Conservation (phyloP, 768 basidiomycete species). For the Tricholoma sp. region DNA sequence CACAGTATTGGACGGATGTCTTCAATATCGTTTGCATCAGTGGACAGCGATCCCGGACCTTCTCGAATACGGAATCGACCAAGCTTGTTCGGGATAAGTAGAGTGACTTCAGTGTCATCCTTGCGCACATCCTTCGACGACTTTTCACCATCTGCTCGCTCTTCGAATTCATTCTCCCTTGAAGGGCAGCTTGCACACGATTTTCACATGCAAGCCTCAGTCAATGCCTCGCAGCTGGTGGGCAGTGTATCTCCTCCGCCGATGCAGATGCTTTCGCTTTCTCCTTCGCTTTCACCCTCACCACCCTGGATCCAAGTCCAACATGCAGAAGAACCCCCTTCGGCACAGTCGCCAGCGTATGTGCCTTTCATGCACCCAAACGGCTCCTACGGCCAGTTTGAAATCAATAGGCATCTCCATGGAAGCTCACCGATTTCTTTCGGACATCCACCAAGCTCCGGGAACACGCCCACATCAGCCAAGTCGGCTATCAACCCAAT, state of each 20-base stretch:
- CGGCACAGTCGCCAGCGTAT: slow-evolving; percentile 34
- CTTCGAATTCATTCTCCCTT: slow-evolving; percentile 74
- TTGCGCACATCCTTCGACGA: slow-evolving; percentile 71
- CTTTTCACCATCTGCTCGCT: slow-evolving; percentile 66
- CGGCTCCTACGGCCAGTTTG: slow-evolving; percentile 43
- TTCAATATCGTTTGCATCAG: slow-evolving; percentile 75
- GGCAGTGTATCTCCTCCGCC: slow-evolving; percentile 74
- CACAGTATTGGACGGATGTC: slow-evolving; percentile 73
- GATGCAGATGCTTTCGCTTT: slow-evolving; percentile 68
- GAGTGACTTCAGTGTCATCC: slow-evolving; percentile 75
- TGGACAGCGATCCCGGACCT: slow-evolving; percentile 85
- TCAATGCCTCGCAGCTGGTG: slow-evolving; percentile 53
- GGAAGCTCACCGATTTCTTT: slow-evolving; percentile 48
- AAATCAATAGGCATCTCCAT: slow-evolving; percentile 47
- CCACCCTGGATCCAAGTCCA: slow-evolving; percentile 52
- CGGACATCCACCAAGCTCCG: slow-evolving; percentile 58
- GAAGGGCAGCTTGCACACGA: slow-evolving; percentile 75
- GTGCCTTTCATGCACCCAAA: slow-evolving; percentile 31
- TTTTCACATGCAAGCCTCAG: slow-evolving; percentile 66
- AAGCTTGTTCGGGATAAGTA: slow-evolving; percentile 59
- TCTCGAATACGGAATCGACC: slow-evolving; percentile 58
- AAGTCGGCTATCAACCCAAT: slow-evolving; percentile 79
- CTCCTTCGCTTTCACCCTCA: slow-evolving; percentile 43
- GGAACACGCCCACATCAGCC: slow-evolving; percentile 57
- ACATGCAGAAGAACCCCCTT: slow-evolving; percentile 30